Base-by-base conservation (phyloP, 352 stramenopile genomes). In the Saprolegnia diclina region DNA sequence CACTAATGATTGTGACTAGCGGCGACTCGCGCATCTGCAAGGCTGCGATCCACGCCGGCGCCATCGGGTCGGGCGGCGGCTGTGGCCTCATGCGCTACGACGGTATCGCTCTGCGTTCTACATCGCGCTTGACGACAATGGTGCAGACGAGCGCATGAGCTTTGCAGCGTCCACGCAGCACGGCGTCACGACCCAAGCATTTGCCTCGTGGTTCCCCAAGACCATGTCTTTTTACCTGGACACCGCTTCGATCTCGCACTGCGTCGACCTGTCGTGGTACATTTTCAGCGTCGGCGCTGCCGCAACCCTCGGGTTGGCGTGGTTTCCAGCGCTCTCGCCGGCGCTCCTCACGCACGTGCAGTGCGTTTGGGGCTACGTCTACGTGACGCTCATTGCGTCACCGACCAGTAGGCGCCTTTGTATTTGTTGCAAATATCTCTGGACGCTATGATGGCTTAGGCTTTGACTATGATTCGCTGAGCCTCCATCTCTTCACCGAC, bases 181-280 rank as follows among this genome's bases (percentile, higher is more conserved):
- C 46, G 81, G 75, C 50, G 82, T 94, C 32, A 77, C 76, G 0
- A 78, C 75, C 1, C 71, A 74, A 7, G 72, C 76, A 55, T 92
- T 82, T 56, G 21, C 73, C 2, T 89, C 82, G 7, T 94, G 84
- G 84, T 94, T 94, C 70, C 86, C 86, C 9, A 94, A 92, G 72
- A 91, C 80, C 19, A 77, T 94, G 42, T 79, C 89, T 64, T 94
- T 94, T 64, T 59, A 59, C 52, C 68, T 26, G 21, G 72, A 86
- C 67, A 64, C 77, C 37, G 76, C 73, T 14, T 59, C 77, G 3
- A 90, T 83, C 52, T 48, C 26, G 11, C 77, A 80, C 71, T 94
- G 86, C 73, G 80, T 73, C 24, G 86, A 94, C 61, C 71, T 94
- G 45, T 89, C 82, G 21, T 94, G 81, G 83, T 74, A 73, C 55